These are phyloP conservation scores for Aspergillus sp. DNA, from an alignment of 2,329 filamentous ascomycete genomes.

Conservation along the genomic window DNA sequence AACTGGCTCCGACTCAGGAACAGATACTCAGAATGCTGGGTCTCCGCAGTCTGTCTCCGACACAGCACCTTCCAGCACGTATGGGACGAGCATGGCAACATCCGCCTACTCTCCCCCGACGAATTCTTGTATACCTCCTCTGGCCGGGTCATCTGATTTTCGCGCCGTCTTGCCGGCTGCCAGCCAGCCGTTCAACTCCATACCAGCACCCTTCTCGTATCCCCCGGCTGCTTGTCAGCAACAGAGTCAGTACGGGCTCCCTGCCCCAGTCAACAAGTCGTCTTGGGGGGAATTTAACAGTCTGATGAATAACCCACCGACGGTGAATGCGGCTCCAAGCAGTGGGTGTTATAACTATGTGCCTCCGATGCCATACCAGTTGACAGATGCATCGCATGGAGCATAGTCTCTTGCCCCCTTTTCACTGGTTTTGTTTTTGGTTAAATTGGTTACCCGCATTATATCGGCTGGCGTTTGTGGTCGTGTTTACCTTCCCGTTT, in stretches of 20 bases:
- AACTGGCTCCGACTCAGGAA: constrained; percentile 39
- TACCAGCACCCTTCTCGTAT: constrained; percentile 25
- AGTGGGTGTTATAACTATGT: constrained; percentile 25
- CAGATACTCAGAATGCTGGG: constrained; percentile 40
- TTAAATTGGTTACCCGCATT: constrained; percentile 1
- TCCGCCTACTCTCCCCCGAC: constrained; percentile 40
- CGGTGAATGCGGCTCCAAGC: constrained; percentile 16
- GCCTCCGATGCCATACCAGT: constrained; percentile 25
- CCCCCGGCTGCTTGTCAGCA: constrained; percentile 26
- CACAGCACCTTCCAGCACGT: constrained; percentile 37
- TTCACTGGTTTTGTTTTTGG: not conserved
- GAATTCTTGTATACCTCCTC: constrained; percentile 15
- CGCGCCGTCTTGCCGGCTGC: constrained; percentile 27
- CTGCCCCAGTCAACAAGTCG: constrained; percentile 23
- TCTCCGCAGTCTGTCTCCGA: constrained; percentile 44
- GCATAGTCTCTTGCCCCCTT: constrained; percentile 7
- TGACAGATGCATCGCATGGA: constrained; percentile 21
- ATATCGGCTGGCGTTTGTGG: constrained; percentile 8
- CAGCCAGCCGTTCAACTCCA: constrained; percentile 23
- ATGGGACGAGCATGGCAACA: constrained; percentile 36
- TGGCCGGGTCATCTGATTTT: constrained; percentile 31
- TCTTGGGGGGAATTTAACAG: constrained; percentile 32
- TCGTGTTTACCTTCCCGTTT: not conserved
- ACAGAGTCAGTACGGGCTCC: constrained; percentile 19
- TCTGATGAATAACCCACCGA: constrained; percentile 19